Conservation (phyloP, 148 eudicot species). For the Pharnaceum exiguum region DNA sequence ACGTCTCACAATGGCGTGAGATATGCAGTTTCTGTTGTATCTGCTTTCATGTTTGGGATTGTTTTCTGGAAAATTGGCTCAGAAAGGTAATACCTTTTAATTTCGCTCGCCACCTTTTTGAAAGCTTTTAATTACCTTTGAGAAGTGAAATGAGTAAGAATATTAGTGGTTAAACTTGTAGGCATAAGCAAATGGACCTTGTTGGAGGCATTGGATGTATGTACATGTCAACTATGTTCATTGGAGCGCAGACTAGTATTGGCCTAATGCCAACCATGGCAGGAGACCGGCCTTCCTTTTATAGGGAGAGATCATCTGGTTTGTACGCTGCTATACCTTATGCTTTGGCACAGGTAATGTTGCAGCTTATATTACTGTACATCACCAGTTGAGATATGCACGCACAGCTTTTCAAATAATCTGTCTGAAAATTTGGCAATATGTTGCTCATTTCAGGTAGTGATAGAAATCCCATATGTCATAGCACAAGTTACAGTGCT, state of each 20-base stretch:
- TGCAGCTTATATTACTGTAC: too few species aligned
- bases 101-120: background rate
- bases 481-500: conserved; percentile 16
- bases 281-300: conserved; percentile 12
- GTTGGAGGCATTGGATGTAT: conserved; percentile 17
- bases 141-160: background rate
- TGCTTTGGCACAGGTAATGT: conserved; percentile 23
- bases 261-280: conserved; percentile 15
- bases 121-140: background rate
- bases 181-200: conserved; percentile 19
- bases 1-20: conserved; percentile 24
- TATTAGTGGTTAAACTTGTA: background rate
- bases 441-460: conserved; percentile 14
- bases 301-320: conserved; percentile 26
- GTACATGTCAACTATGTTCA: conserved; percentile 17
- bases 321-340: conserved; percentile 24
- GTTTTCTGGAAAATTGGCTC: conserved; percentile 24
- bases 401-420: too few species aligned
- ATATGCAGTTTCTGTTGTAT: conserved; percentile 6
- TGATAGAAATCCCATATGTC: conserved; percentile 33
- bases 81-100: conserved; percentile 14
- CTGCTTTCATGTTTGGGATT: conserved; percentile 26
- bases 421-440: too few species aligned
- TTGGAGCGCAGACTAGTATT: conserved; percentile 17
- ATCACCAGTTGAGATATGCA: too few species aligned